A percentile compares a stretch with the other conserved stretches of the same genome.
Conservation (phyloP, 768 basidiomycete species). For the Hemileccinum impolitum region DNA sequence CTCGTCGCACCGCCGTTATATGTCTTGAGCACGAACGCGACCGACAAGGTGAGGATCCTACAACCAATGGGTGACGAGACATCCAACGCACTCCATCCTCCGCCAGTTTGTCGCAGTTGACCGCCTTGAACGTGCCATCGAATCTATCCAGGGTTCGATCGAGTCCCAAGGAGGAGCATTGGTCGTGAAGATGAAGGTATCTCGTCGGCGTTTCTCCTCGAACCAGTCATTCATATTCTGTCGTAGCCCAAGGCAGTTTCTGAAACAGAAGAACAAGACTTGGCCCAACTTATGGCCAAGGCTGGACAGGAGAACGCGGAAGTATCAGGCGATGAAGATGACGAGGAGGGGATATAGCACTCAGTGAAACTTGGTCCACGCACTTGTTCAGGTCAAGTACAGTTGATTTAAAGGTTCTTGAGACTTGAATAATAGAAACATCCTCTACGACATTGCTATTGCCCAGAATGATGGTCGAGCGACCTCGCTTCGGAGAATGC, state of each 20-base stretch:
- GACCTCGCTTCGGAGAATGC: no score
- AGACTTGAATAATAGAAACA: no score
- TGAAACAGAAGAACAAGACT: constrained; percentile 95
- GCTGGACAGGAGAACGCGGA: constrained; percentile 93
- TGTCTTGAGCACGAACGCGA: constrained; percentile 92
- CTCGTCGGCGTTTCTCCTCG: background rate
- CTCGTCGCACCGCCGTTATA: constrained; percentile 96
- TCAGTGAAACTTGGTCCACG: background rate
- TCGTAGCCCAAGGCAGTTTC: constrained; percentile 93
- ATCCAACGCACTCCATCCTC: background rate
- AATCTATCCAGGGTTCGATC: constrained; percentile 82
- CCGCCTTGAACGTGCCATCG: constrained; percentile 89
- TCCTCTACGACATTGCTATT: no score
- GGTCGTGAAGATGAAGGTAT: constrained; percentile 94
- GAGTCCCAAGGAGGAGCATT: constrained; percentile 82
- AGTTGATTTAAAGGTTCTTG: no score
- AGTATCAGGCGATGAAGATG: constrained; percentile 92
- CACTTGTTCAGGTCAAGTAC: no score
- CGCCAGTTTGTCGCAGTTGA: constrained; percentile 82
- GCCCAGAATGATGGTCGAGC: no score
- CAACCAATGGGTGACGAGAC: background rate
- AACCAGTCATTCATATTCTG: background rate
- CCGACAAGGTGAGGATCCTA: constrained; percentile 91
- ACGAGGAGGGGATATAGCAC: constrained; percentile 48
- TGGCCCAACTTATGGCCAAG: constrained; percentile 95